A percentile compares a stretch with the other conserved stretches of the same genome.
These are phyloP conservation scores for Leucocoprinus birnbaumii DNA, from an alignment of 768 basidiomycete species.

Conservation along the genomic window DNA sequence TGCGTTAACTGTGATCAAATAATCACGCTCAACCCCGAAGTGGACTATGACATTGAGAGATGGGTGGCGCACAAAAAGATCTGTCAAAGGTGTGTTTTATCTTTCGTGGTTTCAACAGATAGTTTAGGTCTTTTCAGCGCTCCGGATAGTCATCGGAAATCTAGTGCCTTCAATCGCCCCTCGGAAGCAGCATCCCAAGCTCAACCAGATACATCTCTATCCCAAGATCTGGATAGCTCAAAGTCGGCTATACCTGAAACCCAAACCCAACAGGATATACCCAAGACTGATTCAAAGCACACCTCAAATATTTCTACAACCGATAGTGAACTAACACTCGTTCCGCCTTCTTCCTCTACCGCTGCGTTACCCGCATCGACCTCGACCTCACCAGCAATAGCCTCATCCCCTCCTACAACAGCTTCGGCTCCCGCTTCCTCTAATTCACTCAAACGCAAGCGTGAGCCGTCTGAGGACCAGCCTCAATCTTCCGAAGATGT, in stretches of 20 bases:
- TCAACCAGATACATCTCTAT: neutral
- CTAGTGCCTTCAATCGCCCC: too few relatives aligned
- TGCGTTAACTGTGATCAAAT: constrained; percentile 49
- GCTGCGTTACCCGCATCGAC: neutral
- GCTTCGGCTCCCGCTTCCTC: constrained; percentile 15
- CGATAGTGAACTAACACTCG: constrained; percentile 9
- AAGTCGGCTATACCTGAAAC: neutral
- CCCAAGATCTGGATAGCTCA: too few relatives aligned
- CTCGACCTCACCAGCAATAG: constrained; percentile 29
- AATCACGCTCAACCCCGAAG: constrained; percentile 43
- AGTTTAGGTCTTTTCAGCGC: neutral
- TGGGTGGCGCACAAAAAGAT: constrained; percentile 63
- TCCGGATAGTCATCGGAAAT: too few relatives aligned
- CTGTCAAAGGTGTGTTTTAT: constrained; percentile 34
- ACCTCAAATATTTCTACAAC: neutral
- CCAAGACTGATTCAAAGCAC: too few relatives aligned
- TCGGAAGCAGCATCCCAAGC: neutral
- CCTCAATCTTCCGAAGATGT: constrained; percentile 7
- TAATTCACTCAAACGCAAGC: constrained; percentile 34
- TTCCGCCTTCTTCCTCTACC: constrained; percentile 9
- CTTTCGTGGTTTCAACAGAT: too few relatives aligned
- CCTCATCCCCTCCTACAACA: constrained; percentile 31
- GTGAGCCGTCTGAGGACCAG: constrained; percentile 42
- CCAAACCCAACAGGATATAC: neutral
- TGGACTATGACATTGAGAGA: constrained; percentile 55